Base-by-base conservation (phyloP, 202 grass and related monocot genomes). In the Elaeis oleifera region DNA sequence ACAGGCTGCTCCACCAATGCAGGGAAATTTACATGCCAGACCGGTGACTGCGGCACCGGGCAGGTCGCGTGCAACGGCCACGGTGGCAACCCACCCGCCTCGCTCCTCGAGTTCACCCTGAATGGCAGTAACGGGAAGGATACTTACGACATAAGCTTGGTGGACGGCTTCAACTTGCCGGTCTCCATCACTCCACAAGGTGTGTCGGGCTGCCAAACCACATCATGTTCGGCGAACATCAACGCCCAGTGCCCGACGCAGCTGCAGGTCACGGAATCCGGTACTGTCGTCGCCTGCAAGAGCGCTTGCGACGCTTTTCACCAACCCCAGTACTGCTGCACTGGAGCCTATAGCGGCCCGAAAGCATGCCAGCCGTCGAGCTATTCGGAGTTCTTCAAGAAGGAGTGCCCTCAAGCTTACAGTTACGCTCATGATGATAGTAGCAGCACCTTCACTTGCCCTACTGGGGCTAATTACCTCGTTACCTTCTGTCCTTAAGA, bases 341-440 rank as follows among this genome's bases (percentile, higher is more conserved):
- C 78, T 16, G 90, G 90, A 1, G 73, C 78, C 8, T 90, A 80
- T 63, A 78, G 75, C 8, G 73, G 65, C 44, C 75, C 83, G 21
- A 56, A 53, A 49, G 59, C 78, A 3, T 96, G 90, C 59, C 65
- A 63, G 54, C 86, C 90, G 3, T 85, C 80, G 20, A 73, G 59
- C 54, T 96, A 88, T 70, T 87, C 90, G 48, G 25, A 83, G 72
- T 25, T 85, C 0, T 96, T 89, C 71, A 96, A 96, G 86, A 62
- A 50, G 18, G 73, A 70, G 0, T 95, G 90, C 67, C 90, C 86
- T 56, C 54, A 73, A 26, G 86, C 90, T 0, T 95, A 95, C 66
- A 95, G 86, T 75, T 95, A 95, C 56, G 90, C 90, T 0, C 90
- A 80, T 18, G 90, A 95, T 54, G 90, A 95, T 59, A 60, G 69